phyloP scores from a whole-genome alignment of 352 stramenopile genomes.

The Phytophthora pinifolia region DNA sequence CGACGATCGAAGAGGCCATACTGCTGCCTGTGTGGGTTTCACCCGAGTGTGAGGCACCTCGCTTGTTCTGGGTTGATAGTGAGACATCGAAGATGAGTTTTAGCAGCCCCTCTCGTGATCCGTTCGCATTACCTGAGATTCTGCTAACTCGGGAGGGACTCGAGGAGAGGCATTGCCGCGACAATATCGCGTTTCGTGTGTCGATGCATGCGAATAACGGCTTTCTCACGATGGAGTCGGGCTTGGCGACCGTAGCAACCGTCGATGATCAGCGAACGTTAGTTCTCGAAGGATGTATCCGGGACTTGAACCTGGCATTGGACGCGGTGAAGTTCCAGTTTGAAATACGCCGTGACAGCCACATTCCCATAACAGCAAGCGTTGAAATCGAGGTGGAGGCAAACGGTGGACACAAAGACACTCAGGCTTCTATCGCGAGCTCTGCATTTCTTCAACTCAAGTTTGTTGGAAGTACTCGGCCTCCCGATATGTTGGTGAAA shows the following conservation, averaged over 20 bases:
- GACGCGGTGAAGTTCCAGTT: slow-evolving; percentile 18
- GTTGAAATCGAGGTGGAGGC: slow-evolving; percentile 10
- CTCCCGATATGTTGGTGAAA: slow-evolving; percentile 10
- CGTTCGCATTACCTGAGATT: slow-evolving; percentile 17
- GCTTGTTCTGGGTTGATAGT: slow-evolving; percentile 13
- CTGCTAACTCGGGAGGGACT: slow-evolving; percentile 24
- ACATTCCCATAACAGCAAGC: slow-evolving; percentile 6
- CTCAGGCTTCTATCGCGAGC: not conserved
- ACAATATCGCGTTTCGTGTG: slow-evolving; percentile 15
- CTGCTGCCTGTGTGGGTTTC: slow-evolving; percentile 19
- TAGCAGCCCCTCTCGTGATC: not conserved
- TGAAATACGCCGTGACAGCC: slow-evolving; percentile 11
- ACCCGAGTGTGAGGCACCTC: slow-evolving; percentile 9
- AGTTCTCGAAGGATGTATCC: slow-evolving; percentile 18
- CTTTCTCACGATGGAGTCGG: slow-evolving; percentile 4
- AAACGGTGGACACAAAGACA: not conserved
- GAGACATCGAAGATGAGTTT: slow-evolving; percentile 8
- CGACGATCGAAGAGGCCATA: slow-evolving; percentile 7
- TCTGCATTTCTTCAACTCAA: slow-evolving; percentile 16
- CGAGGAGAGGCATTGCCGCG: slow-evolving; percentile 30
- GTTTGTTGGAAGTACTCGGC: slow-evolving; percentile 10
- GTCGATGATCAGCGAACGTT: not conserved
- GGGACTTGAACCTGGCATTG: slow-evolving; percentile 19
- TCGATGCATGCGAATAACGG: slow-evolving; percentile 9
- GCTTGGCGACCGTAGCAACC: not conserved